phyloP scores from a whole-genome alignment of 2,329 filamentous ascomycete species.

The Fusarium buxicola region DNA sequence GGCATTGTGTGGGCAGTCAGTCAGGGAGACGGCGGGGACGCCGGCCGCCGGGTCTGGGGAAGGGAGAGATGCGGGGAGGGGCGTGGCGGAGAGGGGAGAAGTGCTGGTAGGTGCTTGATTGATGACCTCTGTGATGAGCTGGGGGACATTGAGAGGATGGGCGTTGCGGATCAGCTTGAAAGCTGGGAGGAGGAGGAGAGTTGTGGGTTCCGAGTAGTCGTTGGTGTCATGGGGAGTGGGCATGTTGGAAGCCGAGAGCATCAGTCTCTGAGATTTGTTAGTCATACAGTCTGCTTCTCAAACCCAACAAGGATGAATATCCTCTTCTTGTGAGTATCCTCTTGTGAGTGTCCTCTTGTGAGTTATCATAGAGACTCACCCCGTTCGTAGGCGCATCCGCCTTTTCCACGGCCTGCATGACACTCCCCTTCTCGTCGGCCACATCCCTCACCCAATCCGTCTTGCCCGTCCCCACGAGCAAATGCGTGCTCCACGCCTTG shows the following conservation, averaged over 20 bases:
- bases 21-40: constrained; percentile 48
- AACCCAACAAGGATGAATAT: neutral
- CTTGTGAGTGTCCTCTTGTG: neutral
- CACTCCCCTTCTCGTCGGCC: constrained; percentile 84
- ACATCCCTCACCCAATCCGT: constrained; percentile 93
- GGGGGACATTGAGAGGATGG: constrained; percentile 77
- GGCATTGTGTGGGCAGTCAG: constrained; percentile 81
- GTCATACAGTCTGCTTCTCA: neutral
- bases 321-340: neutral
- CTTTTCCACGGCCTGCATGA: constrained; percentile 80
- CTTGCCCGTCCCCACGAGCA: constrained; percentile 95
- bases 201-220: constrained; percentile 77
- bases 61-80: constrained; percentile 49
- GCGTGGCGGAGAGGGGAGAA: constrained; percentile 64
- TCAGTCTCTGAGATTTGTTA: constrained; percentile 71
- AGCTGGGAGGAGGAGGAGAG: constrained; percentile 84
- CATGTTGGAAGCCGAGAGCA: constrained; percentile 93
- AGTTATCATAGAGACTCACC: constrained; percentile 59
- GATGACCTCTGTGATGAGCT: constrained; percentile 78
- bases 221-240: constrained; percentile 76
- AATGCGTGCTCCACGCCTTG: constrained; percentile 88
- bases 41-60: constrained; percentile 46
- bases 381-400: constrained; percentile 73
- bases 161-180: constrained; percentile 88
- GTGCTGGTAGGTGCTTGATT: constrained; percentile 79